Conservation (phyloP, 2,329 filamentous ascomycete genomes). For the Camptophora hylomeconis region DNA sequence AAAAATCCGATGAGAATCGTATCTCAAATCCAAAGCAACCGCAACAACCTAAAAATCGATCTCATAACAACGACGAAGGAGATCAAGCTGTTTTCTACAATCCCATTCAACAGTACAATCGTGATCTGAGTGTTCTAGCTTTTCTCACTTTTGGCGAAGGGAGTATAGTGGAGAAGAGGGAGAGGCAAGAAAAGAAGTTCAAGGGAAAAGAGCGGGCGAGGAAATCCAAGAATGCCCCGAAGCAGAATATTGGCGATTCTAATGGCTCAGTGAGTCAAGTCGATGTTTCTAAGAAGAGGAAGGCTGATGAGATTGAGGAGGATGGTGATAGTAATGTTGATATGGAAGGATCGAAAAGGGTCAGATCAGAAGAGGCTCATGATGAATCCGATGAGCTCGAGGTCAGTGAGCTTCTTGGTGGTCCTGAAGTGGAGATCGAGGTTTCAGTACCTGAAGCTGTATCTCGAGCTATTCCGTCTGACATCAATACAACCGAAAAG, state of each 20-base stretch:
- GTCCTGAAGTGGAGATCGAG: background rate
- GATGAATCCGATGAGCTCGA: slow-evolving; percentile 9
- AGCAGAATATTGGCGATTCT: slow-evolving; percentile 19
- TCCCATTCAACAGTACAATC: slow-evolving; percentile 97
- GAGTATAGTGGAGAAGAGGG: slow-evolving; percentile 38
- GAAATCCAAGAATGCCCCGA: slow-evolving; percentile 26
- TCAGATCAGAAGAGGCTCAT: slow-evolving; percentile 4
- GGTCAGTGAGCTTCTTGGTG: slow-evolving; percentile 6
- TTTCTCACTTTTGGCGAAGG: slow-evolving; percentile 81
- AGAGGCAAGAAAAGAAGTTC: slow-evolving; percentile 29
- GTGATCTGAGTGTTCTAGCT: slow-evolving; percentile 82
- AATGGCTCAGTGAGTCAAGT: background rate
- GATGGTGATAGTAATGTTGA: slow-evolving; percentile 1
- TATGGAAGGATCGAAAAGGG: slow-evolving; percentile 6
- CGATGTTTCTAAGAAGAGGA: slow-evolving; percentile 14
- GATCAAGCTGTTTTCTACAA: slow-evolving; percentile 90
- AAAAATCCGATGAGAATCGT: slow-evolving; percentile 29
- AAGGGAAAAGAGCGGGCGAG: slow-evolving; percentile 21
- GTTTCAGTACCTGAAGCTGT: too few relatives aligned
- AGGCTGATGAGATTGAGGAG: slow-evolving; percentile 17
- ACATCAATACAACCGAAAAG: slow-evolving; percentile 1
- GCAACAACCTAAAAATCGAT: slow-evolving; percentile 4
- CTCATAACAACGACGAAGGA: slow-evolving; percentile 46
- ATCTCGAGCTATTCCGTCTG: background rate
- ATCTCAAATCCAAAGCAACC: slow-evolving; percentile 22